Conservation (phyloP, 2,329 filamentous ascomycete species). For the Fusarium napiforme region DNA sequence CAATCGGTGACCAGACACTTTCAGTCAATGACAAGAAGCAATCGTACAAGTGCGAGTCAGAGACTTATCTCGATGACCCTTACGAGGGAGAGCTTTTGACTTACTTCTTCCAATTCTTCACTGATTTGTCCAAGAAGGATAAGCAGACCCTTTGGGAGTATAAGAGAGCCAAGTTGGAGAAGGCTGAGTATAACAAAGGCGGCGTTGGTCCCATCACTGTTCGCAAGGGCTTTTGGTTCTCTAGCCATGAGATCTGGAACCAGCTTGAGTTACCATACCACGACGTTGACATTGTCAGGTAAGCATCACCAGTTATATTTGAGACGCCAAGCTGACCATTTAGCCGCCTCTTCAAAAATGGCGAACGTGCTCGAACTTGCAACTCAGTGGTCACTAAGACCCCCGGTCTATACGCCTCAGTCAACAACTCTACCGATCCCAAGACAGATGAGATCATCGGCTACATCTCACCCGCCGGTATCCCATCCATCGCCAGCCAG, state of each 20-base stretch:
- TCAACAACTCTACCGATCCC: conserved; percentile 56
- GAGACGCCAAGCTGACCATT: neutral
- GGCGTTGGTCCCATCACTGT: conserved; percentile 55
- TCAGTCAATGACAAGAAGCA: conserved; percentile 44
- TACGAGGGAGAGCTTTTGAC: conserved; percentile 57
- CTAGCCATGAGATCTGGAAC: conserved; percentile 56
- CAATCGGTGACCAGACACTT: conserved; percentile 50
- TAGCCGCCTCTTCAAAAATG: conserved; percentile 53
- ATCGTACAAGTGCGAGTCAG: conserved; percentile 52
- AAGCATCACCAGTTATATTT: too few relatives aligned
- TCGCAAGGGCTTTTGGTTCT: conserved; percentile 56
- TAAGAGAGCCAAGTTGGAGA: conserved; percentile 53
- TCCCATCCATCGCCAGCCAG: conserved; percentile 54
- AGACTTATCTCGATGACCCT: conserved; percentile 52
- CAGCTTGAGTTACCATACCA: conserved; percentile 56
- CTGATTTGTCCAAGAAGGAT: conserved; percentile 46
- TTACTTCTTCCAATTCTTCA: conserved; percentile 55
- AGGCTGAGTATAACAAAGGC: conserved; percentile 51
- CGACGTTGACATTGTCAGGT: conserved; percentile 52
- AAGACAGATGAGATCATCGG: conserved; percentile 50
- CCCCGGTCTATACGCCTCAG: conserved; percentile 55
- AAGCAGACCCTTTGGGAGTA: conserved; percentile 51
- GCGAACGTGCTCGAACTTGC: conserved; percentile 55
- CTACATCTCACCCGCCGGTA: conserved; percentile 56
- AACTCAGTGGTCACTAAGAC: conserved; percentile 52